These are phyloP conservation scores for Cladophialophora exuberans DNA, from an alignment of 2,329 filamentous ascomycete genomes.

Conservation along the genomic window DNA sequence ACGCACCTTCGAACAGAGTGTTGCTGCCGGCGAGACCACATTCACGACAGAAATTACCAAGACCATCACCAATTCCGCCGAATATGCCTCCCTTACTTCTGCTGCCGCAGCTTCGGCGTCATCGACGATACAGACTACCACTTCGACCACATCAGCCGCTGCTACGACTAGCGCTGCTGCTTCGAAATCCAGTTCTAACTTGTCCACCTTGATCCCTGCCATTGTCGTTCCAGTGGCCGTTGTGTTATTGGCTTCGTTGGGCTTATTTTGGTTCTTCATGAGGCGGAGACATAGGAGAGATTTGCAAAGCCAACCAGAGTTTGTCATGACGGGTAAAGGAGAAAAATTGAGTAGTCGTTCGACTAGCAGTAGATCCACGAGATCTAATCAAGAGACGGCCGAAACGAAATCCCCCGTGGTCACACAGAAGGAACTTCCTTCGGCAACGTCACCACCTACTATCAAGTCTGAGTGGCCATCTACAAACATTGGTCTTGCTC, in stretches of 20 bases:
- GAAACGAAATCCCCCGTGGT: slow-evolving; percentile 23
- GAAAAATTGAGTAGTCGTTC: slow-evolving; percentile 32
- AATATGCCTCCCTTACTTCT: slow-evolving; percentile 30
- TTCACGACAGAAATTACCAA: slow-evolving; percentile 25
- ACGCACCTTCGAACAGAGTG: slow-evolving; percentile 20
- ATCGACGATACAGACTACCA: slow-evolving; percentile 45
- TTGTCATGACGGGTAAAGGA: slow-evolving; percentile 33
- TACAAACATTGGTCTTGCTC: slow-evolving; percentile 26
- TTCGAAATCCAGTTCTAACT: slow-evolving; percentile 38
- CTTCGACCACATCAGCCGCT: slow-evolving; percentile 40
- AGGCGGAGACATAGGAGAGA: slow-evolving; percentile 29
- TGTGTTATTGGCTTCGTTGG: slow-evolving; percentile 29
- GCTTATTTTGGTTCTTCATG: slow-evolving; percentile 34
- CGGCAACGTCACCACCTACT: slow-evolving; percentile 23
- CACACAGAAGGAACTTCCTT: slow-evolving; percentile 19
- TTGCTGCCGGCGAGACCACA: slow-evolving; percentile 19
- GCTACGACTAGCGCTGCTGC: slow-evolving; percentile 42
- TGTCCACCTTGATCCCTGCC: slow-evolving; percentile 31
- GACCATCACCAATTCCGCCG: slow-evolving; percentile 26
- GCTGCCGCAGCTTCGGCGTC: slow-evolving; percentile 33
- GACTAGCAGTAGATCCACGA: slow-evolving; percentile 29
- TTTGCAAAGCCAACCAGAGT: slow-evolving; percentile 30
- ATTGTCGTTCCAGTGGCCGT: slow-evolving; percentile 32
- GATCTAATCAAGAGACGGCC: slow-evolving; percentile 8
- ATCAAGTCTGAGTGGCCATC: slow-evolving; percentile 26